A percentile compares a stretch with the other conserved stretches of the same genome.
phyloP scores from a whole-genome alignment of 164 flowering plant species.

The Berberis vulgaris region DNA sequence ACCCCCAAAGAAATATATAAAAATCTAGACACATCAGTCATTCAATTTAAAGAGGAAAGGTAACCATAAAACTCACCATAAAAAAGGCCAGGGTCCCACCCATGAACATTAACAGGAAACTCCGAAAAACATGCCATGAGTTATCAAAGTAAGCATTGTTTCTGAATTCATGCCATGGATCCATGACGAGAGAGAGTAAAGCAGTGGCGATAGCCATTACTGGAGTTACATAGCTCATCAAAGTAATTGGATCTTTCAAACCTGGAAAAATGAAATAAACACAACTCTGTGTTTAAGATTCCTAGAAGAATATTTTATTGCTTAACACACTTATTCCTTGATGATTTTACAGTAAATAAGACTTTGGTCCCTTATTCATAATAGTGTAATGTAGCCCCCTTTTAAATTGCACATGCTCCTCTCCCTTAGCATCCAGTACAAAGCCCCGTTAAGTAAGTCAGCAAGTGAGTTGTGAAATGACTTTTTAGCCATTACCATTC shows the following conservation, averaged over 20 bases:
- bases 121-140: conserved; percentile 61
- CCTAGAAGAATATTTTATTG: too few relatives aligned
- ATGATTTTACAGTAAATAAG: too few relatives aligned
- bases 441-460: too few relatives aligned
- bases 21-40: neutral
- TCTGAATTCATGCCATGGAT: conserved; percentile 82
- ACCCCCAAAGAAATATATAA: conserved; percentile 1
- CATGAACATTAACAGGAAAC: conserved; percentile 79
- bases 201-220: conserved; percentile 85
- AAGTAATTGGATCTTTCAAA: conserved; percentile 74
- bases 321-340: too few relatives aligned
- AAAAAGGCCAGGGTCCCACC: conserved; percentile 93
- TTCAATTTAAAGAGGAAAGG: neutral
- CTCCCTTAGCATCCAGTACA: too few relatives aligned
- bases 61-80: conserved; percentile 45
- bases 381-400: too few relatives aligned
- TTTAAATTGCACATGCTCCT: too few relatives aligned
- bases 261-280: conserved; percentile 39
- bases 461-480: too few relatives aligned
- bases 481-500: too few relatives aligned
- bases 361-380: too few relatives aligned
- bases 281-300: neutral
- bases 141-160: conserved; percentile 56
- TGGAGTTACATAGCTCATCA: conserved; percentile 97
- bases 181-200: conserved; percentile 65